Evolutionary conservation across 139 green algal genomes (phyloP).

Genomic region (Chlamydomonas asymmetrica): DNA sequence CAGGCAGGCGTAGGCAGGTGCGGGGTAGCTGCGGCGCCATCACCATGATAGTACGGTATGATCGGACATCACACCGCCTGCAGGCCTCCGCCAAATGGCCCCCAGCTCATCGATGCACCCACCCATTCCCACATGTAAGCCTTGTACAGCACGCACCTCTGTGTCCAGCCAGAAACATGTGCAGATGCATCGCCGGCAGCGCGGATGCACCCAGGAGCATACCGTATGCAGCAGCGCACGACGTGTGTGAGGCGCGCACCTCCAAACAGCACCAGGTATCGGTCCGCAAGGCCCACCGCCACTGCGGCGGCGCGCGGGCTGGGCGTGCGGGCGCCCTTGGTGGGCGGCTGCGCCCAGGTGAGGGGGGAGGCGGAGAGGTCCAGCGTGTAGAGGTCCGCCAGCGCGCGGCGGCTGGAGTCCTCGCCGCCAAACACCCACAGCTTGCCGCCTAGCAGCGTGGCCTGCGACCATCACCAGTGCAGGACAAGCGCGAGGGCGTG

Average conservation of each 20-base stretch:
- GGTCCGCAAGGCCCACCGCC: too few species aligned
- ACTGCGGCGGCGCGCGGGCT: too few species aligned
- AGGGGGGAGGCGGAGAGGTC: slow-evolving; percentile 62
- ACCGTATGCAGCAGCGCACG: not conserved
- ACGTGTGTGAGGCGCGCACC: slow-evolving; percentile 16
- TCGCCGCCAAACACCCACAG: slow-evolving; percentile 88
- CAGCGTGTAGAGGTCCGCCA: slow-evolving; percentile 69
- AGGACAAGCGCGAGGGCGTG: too few species aligned
- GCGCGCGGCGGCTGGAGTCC: slow-evolving; percentile 63
- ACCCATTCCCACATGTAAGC: too few species aligned
- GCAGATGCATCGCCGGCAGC: not conserved
- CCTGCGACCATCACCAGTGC: too few species aligned
- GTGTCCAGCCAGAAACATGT: not conserved
- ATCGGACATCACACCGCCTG: not conserved
- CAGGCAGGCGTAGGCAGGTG: slow-evolving; percentile 28
- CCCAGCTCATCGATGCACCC: not conserved
- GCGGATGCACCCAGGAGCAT: not conserved
- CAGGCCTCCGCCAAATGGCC: not conserved
- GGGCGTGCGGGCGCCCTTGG: not conserved
- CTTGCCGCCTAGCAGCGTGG: slow-evolving; percentile 60
- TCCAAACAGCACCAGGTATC: slow-evolving; percentile 59
- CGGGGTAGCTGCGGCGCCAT: too few species aligned
- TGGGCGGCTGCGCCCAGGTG: slow-evolving; percentile 40
- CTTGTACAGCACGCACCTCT: too few species aligned
- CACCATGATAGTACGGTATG: not conserved